These are phyloP conservation scores for Clonostachys rosea DNA, from an alignment of 2,329 filamentous ascomycete species.

Conservation along the genomic window DNA sequence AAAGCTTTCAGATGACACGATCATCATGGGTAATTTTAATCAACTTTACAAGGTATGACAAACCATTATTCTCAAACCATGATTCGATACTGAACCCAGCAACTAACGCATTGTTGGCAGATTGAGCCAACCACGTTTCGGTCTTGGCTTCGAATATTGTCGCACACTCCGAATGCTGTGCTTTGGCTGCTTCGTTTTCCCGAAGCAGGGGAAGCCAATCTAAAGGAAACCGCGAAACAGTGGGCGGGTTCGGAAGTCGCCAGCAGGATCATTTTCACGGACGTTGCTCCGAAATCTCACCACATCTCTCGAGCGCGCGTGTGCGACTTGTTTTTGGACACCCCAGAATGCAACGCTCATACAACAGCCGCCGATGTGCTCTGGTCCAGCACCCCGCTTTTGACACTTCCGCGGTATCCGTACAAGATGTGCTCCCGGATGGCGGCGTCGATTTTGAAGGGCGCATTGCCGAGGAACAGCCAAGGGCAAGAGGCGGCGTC, in stretches of 20 bases:
- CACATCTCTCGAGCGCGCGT: constrained; percentile 91
- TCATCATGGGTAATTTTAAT: constrained; percentile 97
- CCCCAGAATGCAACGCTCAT: constrained; percentile 96
- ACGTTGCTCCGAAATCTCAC: constrained; percentile 90
- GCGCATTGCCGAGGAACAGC: constrained; percentile 70
- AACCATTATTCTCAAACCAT: not conserved
- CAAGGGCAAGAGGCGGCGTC: constrained; percentile 63
- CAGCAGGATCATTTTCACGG: constrained; percentile 85
- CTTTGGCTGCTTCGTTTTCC: constrained; percentile 97
- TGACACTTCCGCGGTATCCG: constrained; percentile 85
- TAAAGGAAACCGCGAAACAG: constrained; percentile 70
- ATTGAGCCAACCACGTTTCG: constrained; percentile 97
- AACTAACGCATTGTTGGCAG: constrained; percentile 34
- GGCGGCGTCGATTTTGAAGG: constrained; percentile 89
- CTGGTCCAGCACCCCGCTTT: constrained; percentile 90
- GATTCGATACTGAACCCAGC: too few species aligned
- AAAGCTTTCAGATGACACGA: constrained; percentile 69
- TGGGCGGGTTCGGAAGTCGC: constrained; percentile 89
- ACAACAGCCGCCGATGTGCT: constrained; percentile 95
- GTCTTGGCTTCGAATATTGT: constrained; percentile 88
- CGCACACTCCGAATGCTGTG: constrained; percentile 78
- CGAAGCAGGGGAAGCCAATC: constrained; percentile 82
- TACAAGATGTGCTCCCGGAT: constrained; percentile 99
- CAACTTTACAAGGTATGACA: constrained; percentile 87
- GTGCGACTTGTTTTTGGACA: constrained; percentile 93